phyloP scores from a whole-genome alignment of 768 basidiomycete genomes.

The Mycena capillaripes region DNA sequence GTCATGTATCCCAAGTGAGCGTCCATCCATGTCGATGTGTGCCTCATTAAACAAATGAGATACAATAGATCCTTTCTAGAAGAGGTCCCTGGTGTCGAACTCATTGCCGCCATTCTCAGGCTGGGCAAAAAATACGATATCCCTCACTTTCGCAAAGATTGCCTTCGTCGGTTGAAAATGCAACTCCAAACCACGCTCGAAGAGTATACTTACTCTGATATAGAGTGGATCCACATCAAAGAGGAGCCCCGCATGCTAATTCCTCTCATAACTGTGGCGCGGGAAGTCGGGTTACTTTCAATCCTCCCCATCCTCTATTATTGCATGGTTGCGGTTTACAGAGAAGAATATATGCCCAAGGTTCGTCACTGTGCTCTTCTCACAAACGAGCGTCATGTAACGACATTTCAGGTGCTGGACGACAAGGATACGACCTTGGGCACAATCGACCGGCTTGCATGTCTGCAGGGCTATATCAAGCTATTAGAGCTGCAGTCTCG shows the following conservation, averaged over 20 bases:
- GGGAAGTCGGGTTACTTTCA: too few species aligned
- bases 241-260: too few species aligned
- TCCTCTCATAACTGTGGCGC: too few species aligned
- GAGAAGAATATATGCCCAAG: background rate
- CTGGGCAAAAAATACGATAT: slow-evolving; percentile 28
- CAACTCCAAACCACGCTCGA: slow-evolving; percentile 11
- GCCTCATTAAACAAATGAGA: too few species aligned
- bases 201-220: background rate
- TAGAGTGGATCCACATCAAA: too few species aligned
- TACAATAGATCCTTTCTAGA: background rate
- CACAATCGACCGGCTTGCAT: background rate
- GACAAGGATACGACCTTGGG: background rate
- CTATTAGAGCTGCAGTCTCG: background rate
- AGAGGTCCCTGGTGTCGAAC: background rate
- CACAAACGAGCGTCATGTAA: background rate
- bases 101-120: slow-evolving; percentile 7
- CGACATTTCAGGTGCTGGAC: background rate
- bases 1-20: slow-evolving; percentile 43
- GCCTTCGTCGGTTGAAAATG: background rate
- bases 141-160: slow-evolving; percentile 21
- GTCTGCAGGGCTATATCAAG: slow-evolving; percentile 7
- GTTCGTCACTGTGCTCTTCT: background rate
- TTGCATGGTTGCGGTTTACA: background rate
- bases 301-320: background rate
- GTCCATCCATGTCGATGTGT: too few species aligned